Evolutionary conservation across 768 basidiomycete species (phyloP).

Genomic region (Phlebiopsis flavidoalba): DNA sequence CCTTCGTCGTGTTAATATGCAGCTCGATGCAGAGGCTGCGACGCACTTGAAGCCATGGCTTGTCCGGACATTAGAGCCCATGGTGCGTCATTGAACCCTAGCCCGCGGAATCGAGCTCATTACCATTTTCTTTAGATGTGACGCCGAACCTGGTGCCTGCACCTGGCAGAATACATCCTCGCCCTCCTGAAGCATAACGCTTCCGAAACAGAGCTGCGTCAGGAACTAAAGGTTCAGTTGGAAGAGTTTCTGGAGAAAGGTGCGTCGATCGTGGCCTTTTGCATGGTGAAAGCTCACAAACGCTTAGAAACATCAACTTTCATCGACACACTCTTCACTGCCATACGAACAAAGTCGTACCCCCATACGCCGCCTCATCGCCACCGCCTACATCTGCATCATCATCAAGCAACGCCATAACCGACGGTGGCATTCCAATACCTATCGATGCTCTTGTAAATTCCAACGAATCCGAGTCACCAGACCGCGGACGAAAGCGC

Average conservation of each 20-base stretch:
- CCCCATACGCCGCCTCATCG: constrained; percentile 55
- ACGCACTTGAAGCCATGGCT: constrained; percentile 84
- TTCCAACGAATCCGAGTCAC: constrained; percentile 36
- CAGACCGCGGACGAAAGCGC: constrained; percentile 62
- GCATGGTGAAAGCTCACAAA: constrained; percentile 1
- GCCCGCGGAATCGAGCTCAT: constrained; percentile 1
- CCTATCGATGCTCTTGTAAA: constrained; percentile 63
- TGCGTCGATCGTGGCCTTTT: constrained; percentile 29
- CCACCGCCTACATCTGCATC: constrained; percentile 30
- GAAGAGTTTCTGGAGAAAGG: constrained; percentile 94
- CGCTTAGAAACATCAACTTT: constrained; percentile 62
- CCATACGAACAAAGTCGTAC: constrained; percentile 82
- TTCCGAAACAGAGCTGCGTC: constrained; percentile 75
- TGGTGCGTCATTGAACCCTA: constrained; percentile 44
- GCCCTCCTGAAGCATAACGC: constrained; percentile 90
- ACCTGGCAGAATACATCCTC: constrained; percentile 92
- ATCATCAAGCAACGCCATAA: constrained; percentile 29
- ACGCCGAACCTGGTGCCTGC: constrained; percentile 92
- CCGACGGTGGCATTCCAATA: constrained; percentile 73
- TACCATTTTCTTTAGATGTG: constrained; percentile 58
- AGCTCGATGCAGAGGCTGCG: constrained; percentile 60
- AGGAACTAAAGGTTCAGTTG: constrained; percentile 70
- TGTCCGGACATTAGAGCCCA: constrained; percentile 82
- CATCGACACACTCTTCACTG: constrained; percentile 81
- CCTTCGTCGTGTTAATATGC: constrained; percentile 38